Evolutionary conservation across 805 yeast genomes (phyloP).

Genomic region (Blastobotrys terrestris): DNA sequence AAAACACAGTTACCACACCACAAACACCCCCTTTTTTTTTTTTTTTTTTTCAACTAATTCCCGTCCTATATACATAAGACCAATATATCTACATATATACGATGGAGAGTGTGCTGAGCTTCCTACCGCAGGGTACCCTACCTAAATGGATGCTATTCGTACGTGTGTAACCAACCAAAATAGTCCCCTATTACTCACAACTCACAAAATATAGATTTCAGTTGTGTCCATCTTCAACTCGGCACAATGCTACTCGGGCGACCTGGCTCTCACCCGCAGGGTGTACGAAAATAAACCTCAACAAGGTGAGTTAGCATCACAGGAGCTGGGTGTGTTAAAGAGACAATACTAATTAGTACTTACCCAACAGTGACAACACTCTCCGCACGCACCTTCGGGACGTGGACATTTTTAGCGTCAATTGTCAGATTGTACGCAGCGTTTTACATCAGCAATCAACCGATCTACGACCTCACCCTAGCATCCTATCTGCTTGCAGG

Average conservation of each 20-base stretch:
- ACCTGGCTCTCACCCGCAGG: constrained; percentile 63
- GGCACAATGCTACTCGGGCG: constrained; percentile 73
- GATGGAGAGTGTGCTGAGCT: constrained; percentile 2
- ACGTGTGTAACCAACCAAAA: no score
- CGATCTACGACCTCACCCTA: constrained; percentile 70
- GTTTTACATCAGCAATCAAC: constrained; percentile 59
- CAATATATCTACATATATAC: not conserved
- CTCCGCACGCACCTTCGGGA: constrained; percentile 96
- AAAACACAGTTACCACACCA: no score
- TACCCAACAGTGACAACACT: constrained; percentile 38
- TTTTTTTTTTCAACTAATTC: no score
- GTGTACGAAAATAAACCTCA: constrained; percentile 66
- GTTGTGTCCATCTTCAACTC: constrained; percentile 92
- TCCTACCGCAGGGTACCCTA: constrained; percentile 28
- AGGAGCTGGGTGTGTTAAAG: not conserved
- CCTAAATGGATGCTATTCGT: constrained; percentile 78
- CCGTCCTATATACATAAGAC: no score
- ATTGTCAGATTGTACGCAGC: constrained; percentile 86
- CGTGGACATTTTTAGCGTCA: constrained; percentile 90
- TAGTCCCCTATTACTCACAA: not conserved
- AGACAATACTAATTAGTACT: not conserved
- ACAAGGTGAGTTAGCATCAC: constrained; percentile 42
- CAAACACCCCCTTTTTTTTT: no score
- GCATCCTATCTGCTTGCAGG: constrained; percentile 80
- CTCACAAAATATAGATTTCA: constrained; percentile 41